Base-by-base conservation (phyloP, 257 asterid species). In the Solanum pimpinellifolium region DNA sequence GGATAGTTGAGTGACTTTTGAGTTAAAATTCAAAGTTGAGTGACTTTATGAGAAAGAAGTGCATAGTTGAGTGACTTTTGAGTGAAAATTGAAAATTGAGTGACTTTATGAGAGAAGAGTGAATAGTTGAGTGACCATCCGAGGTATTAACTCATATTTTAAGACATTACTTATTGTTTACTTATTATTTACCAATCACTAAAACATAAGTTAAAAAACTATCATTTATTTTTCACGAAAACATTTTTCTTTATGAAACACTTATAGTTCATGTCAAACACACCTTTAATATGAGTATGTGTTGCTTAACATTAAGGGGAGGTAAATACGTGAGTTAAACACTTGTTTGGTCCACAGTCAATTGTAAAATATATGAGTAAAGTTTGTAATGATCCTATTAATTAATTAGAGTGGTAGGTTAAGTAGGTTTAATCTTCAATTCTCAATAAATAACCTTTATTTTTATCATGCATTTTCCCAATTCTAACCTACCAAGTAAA, bases 381-480 rank as follows among this genome's bases (percentile, higher is more conserved):
- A 81, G 46, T 81, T 81, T 81, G 13, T 49, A 20, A 0, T 49
- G 10, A 27, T 31, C 85, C 5, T 49, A 31, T 81, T 31, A 74
- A 33, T 33, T 33, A 74, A 74, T 81, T 81, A 81, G 7, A 49
- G 18, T 81, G 20, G 85, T 81, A 81, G 85, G 85, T 80, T 80
- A 47, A 80, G 85, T 46, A 62, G 47, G 76, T 77, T 65, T 60
- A 33, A 44, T 83, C 87, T 41, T 37, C 87, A 75, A 73, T 87
- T 73, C 84, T 90, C 86, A 88, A 91, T 91, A 93, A 91, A 92
- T 92, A 90, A 44, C 69, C 44, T 21, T 16, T 72, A 16, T 69
- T 37, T 74, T 37, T 2, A 20, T 35, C 80, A 73, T 33, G 25
- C 14, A 33, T 73, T 73, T 35, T 35, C 80, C 80, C 47, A 73